Conservation (phyloP, 345 rosid species). For the Hevea brasiliensis region DNA sequence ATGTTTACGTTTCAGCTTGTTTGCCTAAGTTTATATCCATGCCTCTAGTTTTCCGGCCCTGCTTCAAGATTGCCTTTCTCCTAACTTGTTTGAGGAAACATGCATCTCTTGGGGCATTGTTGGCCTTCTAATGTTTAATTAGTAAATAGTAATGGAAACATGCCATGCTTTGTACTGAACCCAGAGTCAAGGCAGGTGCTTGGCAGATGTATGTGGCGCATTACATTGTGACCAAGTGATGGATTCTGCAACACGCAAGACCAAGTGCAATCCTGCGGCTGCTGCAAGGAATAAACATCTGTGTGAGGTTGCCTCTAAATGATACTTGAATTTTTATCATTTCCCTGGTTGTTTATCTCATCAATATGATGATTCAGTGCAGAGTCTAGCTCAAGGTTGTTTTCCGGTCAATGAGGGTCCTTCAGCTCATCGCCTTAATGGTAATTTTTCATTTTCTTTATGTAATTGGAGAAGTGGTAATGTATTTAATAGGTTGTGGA, state of each 20-base stretch:
- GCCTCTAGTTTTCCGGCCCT: not conserved
- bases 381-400: constrained; percentile 31
- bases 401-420: constrained; percentile 32
- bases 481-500: constrained; percentile 3
- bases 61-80: not conserved
- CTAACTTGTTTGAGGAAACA: not conserved
- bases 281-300: constrained; percentile 30
- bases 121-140: no score
- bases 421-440: constrained; percentile 32
- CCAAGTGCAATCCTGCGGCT: constrained; percentile 36
- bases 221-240: constrained; percentile 31
- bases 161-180: constrained; percentile 25
- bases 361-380: constrained; percentile 23
- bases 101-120: not conserved
- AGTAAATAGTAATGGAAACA: constrained; percentile 16
- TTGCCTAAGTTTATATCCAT: not conserved
- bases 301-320: constrained; percentile 29
- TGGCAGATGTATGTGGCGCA: constrained; percentile 36
- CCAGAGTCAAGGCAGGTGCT: constrained; percentile 32
- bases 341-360: constrained; percentile 1
- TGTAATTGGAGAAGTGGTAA: not conserved
- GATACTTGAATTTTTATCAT: not conserved
- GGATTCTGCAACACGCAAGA: constrained; percentile 26
- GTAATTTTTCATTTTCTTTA: constrained; percentile 21
- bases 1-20: not conserved